Evolutionary conservation across 2,329 filamentous ascomycete genomes (phyloP), one percentile per base, ranked within the genome.

Genomic region (Talaromyces sp.): DNA sequence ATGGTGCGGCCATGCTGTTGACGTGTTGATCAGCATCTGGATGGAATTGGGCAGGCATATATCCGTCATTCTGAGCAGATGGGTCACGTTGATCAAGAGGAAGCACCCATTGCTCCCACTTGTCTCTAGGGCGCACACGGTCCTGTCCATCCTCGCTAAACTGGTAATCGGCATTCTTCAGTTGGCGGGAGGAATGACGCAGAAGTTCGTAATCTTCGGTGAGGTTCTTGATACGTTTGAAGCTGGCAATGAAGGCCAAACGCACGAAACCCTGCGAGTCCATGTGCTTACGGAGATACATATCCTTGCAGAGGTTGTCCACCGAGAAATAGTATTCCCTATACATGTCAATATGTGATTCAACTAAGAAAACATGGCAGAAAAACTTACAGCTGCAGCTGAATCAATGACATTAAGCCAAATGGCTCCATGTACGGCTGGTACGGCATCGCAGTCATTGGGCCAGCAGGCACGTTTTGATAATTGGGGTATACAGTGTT

Each of bases 281-380:
- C 95, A 99, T 98, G 68, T 93, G 88, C 70, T 86, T 88, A 61
- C 95, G 88, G 62, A 99, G 82, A 75, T 87, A 98, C 70, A 91
- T 83, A 71, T 99, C 95, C 77, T 96, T 97, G 82, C 91, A 90
- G 56, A 98, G 83, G 73, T 99, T 99, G 71, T 97, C 91, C 30
- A 96, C 85, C 0, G 93, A 98, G 78, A 99, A 96, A 77, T 99
- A 99, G 80, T 97, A 99, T 70, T 96, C 92, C 42, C 92, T 84
- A 71, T 84, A 79, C 65, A 72, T 17, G 49, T 64, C 79, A 62
- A 49, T 71, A 77, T 4, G 28, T 28, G 4, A 28, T 57, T 17
- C 11, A n/a, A 42, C 8, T 58, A 15, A 10, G 22, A 27, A 44
- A 47, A 22, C 8, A 11, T 47, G 42, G 42, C 15, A 22, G 13